A percentile compares a stretch with the other conserved stretches of the same genome.
These are phyloP conservation scores for Coemansia sp. DNA, from an alignment of 371 early-diverging fungal genomes.

Conservation along the genomic window DNA sequence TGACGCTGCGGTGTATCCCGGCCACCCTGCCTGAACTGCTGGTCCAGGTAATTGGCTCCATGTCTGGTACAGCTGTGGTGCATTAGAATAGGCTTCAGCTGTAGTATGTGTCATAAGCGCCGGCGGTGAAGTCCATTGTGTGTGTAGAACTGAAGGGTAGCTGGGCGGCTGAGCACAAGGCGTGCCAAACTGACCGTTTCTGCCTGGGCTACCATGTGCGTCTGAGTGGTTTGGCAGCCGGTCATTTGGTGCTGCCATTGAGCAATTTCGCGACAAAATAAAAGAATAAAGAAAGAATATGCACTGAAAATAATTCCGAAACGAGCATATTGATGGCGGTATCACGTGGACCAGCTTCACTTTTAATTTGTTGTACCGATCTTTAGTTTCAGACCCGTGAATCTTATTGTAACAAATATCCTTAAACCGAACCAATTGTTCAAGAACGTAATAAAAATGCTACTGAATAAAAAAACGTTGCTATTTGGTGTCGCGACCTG, in stretches of 20 bases:
- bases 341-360: neutral
- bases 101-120: neutral
- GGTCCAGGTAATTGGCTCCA: neutral
- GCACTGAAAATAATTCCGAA: neutral
- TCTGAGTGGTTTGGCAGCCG: neutral
- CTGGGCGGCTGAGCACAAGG: neutral
- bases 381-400: no score
- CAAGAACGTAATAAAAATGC: no score
- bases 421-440: no score
- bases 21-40: neutral
- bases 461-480: no score
- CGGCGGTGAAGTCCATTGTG: neutral
- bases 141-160: neutral
- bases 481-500: no score
- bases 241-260: conserved; percentile 9
- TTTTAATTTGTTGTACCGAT: neutral
- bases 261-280: neutral
- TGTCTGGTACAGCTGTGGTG: neutral
- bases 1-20: neutral
- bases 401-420: no score
- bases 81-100: neutral
- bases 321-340: neutral
- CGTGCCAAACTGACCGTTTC: neutral
- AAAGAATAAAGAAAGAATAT: neutral
- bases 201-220: neutral